A percentile compares a stretch with the other conserved stretches of the same genome.
phyloP scores from a whole-genome alignment of 2,329 filamentous ascomycete species.

The Phoma sp. region DNA sequence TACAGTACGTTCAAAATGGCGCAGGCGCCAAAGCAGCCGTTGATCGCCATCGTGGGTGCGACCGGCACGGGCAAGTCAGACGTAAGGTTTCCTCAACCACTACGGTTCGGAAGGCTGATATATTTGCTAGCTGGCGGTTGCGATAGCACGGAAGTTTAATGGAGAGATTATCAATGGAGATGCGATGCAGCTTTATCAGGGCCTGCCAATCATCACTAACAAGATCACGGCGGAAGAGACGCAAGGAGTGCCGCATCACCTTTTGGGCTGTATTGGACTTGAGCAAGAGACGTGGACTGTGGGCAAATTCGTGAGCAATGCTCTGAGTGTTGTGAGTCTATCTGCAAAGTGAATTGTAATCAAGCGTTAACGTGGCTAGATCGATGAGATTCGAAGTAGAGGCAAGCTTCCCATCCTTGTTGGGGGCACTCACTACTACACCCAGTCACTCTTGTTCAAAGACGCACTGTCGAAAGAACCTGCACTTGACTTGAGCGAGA shows the following conservation, averaged over 20 bases:
- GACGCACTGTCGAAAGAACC: constrained; percentile 67
- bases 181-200: constrained; percentile 96
- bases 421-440: constrained; percentile 95
- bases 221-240: constrained; percentile 81
- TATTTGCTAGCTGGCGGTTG: constrained; percentile 77
- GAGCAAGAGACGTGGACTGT: constrained; percentile 85
- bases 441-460: constrained; percentile 84
- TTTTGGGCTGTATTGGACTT: constrained; percentile 79
- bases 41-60: constrained; percentile 85
- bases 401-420: constrained; percentile 89
- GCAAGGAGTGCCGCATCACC: constrained; percentile 83
- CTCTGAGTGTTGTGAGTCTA: constrained; percentile 59
- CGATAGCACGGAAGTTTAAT: constrained; percentile 81
- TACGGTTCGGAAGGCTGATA: constrained; percentile 43
- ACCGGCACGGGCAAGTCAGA: constrained; percentile 95
- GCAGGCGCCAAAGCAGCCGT: constrained; percentile 55
- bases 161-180: constrained; percentile 97
- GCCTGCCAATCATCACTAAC: constrained; percentile 93
- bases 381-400: constrained; percentile 78
- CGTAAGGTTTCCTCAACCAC: constrained; percentile 57
- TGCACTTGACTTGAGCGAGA: constrained; percentile 35
- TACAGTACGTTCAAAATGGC: constrained; percentile 35
- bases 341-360: rapidly evolving
- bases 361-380: constrained; percentile 48
- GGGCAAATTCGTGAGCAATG: constrained; percentile 75